Percentiles rank a stretch among this genome's conserved stretches.
phyloP scores from a whole-genome alignment of 1,284 basidiomycete species.

The Agroathelia rolfsii region DNA sequence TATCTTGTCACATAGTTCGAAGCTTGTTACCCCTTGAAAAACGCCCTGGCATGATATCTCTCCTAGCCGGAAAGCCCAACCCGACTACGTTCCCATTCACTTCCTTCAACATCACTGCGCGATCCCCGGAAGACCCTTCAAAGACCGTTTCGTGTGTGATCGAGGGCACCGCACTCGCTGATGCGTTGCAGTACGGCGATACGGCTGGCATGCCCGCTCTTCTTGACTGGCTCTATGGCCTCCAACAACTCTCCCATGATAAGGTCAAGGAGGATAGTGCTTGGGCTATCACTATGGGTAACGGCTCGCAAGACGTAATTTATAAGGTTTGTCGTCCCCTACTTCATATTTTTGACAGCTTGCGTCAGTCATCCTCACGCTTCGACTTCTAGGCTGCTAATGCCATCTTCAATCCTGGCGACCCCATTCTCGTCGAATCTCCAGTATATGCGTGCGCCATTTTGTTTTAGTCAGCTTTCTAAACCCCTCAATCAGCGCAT shows the following conservation, averaged over 20 bases:
- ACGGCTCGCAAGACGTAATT: slow-evolving; percentile 83
- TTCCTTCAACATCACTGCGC: slow-evolving; percentile 41
- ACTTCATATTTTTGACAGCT: background rate
- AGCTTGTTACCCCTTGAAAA: slow-evolving; percentile 69
- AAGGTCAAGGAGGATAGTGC: slow-evolving; percentile 42
- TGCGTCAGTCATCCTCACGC: background rate
- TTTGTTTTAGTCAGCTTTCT: slow-evolving; percentile 9
- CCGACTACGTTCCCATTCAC: slow-evolving; percentile 85
- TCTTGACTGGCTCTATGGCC: slow-evolving; percentile 51
- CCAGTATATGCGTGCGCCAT: slow-evolving; percentile 73
- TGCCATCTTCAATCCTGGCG: slow-evolving; percentile 69
- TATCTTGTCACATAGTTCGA: slow-evolving; percentile 29
- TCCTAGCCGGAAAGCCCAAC: slow-evolving; percentile 86
- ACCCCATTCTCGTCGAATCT: slow-evolving; percentile 76
- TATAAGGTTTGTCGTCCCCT: slow-evolving; percentile 50
- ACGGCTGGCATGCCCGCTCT: slow-evolving; percentile 64
- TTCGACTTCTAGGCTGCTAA: slow-evolving; percentile 38
- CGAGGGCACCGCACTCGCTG: slow-evolving; percentile 44
- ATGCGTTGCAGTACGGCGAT: slow-evolving; percentile 70
- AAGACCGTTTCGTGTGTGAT: slow-evolving; percentile 40
- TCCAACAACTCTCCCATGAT: slow-evolving; percentile 61
- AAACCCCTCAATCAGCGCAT: slow-evolving; percentile 9
- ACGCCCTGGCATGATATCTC: slow-evolving; percentile 73
- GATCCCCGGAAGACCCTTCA: slow-evolving; percentile 36
- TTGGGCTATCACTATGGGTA: slow-evolving; percentile 74